Evolutionary conservation across 2,329 filamentous ascomycete genomes (phyloP), one percentile per base, ranked within the genome.

Genomic region (Sordariomycetes sp.): DNA sequence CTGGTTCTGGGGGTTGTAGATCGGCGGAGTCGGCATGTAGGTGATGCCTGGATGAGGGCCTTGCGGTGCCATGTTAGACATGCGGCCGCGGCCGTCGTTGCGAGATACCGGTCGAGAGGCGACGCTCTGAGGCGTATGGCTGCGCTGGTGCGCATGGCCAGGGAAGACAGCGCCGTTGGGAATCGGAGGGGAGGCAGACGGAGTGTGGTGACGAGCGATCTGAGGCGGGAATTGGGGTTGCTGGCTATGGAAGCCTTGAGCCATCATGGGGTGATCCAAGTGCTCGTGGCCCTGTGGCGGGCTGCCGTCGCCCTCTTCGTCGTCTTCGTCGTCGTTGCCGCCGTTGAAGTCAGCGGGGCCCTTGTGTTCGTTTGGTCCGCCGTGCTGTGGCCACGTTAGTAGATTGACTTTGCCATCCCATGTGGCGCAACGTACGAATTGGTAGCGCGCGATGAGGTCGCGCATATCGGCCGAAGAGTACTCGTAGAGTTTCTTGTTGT

Each of bases 401-500:
- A 14, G 30, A 37, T 27, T 35, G 28, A 17, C 37, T 17, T 21
- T 38, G 33, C 17, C 38, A 28, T 32, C 25, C 14, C 31, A n/a
- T 14, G 23, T 4, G 32, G 36, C 32, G 33, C 18, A 33, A 75
- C 86, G 50, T 68, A 95, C 90, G 61, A 88, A 94, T 76, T 87
- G 81, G 55, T 94, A 93, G 55, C 86, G 76, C 33, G 75, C 75
- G 45, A 98, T 78, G 32, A 93, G 84, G 44, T 95, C 86, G 56
- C 82, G 82, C 74, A 98, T 94, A 58, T 95, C 86, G 47, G 78
- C 71, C 14, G 90, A 96, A 10, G 88, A 96, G 59, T 94, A 98
- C 60, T 98, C 87, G 61, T 96, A 95, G 18, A 98, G 73, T 66
- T 96, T 96, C 72, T 96, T 98, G 63, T 98, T 98, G 64, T 86